Evolutionary conservation across 805 yeast genomes (phyloP).

Genomic region (Candida vartiovaarae): DNA sequence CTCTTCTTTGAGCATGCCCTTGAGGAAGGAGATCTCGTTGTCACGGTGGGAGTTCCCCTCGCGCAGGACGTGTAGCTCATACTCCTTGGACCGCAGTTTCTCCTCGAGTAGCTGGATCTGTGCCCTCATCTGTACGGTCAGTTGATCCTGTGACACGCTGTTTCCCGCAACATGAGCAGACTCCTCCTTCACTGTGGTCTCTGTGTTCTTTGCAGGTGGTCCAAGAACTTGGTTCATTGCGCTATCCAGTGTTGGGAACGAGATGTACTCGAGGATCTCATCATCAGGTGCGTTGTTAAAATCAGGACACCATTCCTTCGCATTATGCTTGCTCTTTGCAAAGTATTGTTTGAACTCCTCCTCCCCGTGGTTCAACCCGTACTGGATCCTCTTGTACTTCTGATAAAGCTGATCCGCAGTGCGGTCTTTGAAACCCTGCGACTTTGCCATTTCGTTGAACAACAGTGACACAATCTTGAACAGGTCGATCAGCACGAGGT

Average conservation of each 20-base stretch:
- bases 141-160: neutral
- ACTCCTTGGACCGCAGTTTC: conserved; percentile 1
- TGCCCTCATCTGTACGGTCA: neutral
- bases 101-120: conserved; percentile 4
- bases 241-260: conserved; percentile 12
- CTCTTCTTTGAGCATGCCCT: conserved; percentile 20
- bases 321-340: conserved; percentile 12
- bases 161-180: neutral
- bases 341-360: conserved; percentile 17
- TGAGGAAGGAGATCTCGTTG: conserved; percentile 17
- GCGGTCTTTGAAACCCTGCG: conserved; percentile 19
- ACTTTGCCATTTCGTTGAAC: conserved; percentile 18
- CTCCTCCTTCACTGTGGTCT: conserved; percentile 6
- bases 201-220: conserved; percentile 3
- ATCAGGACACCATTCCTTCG: conserved; percentile 22
- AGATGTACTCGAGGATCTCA: conserved; percentile 9
- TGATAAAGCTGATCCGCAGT: conserved; percentile 24
- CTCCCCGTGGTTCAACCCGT: conserved; percentile 17
- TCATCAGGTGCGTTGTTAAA: conserved; percentile 7
- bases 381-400: conserved; percentile 22
- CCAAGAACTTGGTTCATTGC: conserved; percentile 4
- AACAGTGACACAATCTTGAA: conserved; percentile 18
- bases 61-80: conserved; percentile 6
- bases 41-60: conserved; percentile 11
- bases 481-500: conserved; percentile 17